Conservation (phyloP, 352 stramenopile genomes). For the Phytophthora pistaciae region DNA sequence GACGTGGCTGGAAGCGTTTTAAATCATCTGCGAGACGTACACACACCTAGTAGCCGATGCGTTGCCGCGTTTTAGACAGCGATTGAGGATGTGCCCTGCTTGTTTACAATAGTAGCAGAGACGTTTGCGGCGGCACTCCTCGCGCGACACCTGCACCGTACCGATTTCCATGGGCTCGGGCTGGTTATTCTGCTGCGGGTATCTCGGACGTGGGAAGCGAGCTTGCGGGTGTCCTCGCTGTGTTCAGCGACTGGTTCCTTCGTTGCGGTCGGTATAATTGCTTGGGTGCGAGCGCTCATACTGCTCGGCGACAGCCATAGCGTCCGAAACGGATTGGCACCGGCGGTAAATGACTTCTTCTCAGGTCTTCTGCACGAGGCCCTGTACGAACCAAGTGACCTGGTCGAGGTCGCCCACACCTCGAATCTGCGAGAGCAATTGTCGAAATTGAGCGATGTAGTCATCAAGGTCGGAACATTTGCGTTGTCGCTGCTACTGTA, state of each 20-base stretch:
- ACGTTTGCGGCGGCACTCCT: not conserved
- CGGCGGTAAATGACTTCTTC: not conserved
- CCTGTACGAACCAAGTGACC: not conserved
- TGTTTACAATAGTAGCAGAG: not conserved
- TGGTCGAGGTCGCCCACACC: not conserved
- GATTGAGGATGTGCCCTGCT: not conserved
- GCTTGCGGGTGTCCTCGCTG: not conserved
- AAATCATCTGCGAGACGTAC: not conserved
- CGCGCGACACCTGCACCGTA: not conserved
- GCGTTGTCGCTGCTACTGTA: not conserved
- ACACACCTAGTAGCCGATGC: not conserved
- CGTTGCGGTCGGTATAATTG: not conserved
- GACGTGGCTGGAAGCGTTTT: not conserved
- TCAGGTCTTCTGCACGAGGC: not conserved
- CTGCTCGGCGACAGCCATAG: not conserved
- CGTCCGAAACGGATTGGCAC: not conserved
- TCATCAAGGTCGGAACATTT: not conserved
- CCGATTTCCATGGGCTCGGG: not conserved
- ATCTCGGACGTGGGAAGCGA: not conserved
- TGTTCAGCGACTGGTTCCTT: not conserved
- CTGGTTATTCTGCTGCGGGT: not conserved
- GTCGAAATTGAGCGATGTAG: not conserved
- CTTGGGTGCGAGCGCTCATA: not conserved
- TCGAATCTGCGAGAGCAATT: not conserved
- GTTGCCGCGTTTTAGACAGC: not conserved